Percentiles rank a stretch among this genome's conserved stretches.
These are phyloP conservation scores for Fusarium cyanostomum DNA, from an alignment of 2,329 filamentous ascomycete genomes.

Conservation along the genomic window DNA sequence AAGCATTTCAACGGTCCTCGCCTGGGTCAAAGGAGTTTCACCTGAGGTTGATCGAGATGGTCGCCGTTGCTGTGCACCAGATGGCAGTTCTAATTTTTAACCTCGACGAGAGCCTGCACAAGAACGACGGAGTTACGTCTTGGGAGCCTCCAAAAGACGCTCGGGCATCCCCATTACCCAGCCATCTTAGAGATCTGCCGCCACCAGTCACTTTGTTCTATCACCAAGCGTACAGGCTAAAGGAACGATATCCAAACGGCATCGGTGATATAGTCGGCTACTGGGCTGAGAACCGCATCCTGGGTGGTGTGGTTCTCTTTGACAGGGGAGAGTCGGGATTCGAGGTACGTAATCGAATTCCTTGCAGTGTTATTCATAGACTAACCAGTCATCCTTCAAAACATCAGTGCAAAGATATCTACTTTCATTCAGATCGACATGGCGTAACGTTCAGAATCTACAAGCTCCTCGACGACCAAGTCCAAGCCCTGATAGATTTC, in stretches of 20 bases:
- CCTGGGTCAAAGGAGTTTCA: conserved; percentile 4
- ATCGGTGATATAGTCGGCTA: conserved; percentile 16
- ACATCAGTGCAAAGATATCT: conserved; percentile 10
- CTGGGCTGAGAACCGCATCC: conserved; percentile 17
- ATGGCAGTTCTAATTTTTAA: conserved; percentile 8
- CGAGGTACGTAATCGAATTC: not conserved
- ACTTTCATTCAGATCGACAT: conserved; percentile 10
- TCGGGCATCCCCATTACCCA: not conserved
- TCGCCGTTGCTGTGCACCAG: conserved; percentile 9
- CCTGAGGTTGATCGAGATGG: conserved; percentile 11
- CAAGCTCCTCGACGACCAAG: conserved; percentile 9
- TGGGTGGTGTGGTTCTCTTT: conserved; percentile 18
- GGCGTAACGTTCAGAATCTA: conserved; percentile 10
- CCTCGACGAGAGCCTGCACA: conserved; percentile 11
- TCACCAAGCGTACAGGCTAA: not conserved
- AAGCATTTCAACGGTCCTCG: conserved; percentile 5
- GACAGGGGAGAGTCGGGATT: conserved; percentile 10
- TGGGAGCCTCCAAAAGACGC: conserved; percentile 9
- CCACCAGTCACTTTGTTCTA: conserved; percentile 9
- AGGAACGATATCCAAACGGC: conserved; percentile 9
- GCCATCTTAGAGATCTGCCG: not conserved
- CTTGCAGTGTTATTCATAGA: not conserved
- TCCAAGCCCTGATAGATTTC: conserved; percentile 5
- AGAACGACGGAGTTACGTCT: not conserved
- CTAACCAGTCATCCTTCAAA: not conserved